These are phyloP conservation scores for Stagonosporopsis cucurbitacearum DNA, from an alignment of 2,329 filamentous ascomycete genomes.

Conservation along the genomic window DNA sequence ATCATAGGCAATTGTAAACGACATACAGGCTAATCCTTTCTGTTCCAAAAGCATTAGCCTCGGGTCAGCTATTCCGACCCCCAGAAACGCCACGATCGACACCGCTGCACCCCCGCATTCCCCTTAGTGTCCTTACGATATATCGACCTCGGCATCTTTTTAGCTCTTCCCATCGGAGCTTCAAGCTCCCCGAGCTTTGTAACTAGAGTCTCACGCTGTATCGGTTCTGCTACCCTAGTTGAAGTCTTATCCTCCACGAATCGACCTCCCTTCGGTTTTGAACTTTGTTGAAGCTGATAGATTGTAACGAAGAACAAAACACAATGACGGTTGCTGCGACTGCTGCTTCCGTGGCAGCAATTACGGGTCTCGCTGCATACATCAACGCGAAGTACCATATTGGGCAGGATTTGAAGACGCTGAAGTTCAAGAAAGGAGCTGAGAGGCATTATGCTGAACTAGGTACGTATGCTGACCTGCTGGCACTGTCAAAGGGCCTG, in stretches of 20 bases:
- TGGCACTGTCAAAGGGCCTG: background rate
- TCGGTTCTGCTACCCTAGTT: background rate
- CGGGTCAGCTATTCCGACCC: slow-evolving; percentile 8
- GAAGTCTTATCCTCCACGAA: background rate
- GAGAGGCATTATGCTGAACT: slow-evolving; percentile 33
- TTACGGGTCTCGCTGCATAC: slow-evolving; percentile 60
- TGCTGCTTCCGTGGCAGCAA: slow-evolving; percentile 39
- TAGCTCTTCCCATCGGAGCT: slow-evolving; percentile 1
- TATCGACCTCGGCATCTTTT: slow-evolving; percentile 32
- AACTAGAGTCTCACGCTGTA: background rate
- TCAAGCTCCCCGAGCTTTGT: background rate
- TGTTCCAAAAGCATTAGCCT: slow-evolving; percentile 1
- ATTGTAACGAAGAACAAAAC: background rate
- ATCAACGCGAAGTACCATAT: slow-evolving; percentile 73
- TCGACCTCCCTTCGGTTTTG: background rate
- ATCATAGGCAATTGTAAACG: background rate
- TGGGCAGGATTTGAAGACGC: slow-evolving; percentile 61
- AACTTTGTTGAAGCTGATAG: background rate
- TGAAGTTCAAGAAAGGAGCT: slow-evolving; percentile 54
- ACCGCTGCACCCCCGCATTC: slow-evolving; percentile 23
- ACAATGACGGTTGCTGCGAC: slow-evolving; percentile 30
- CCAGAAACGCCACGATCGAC: slow-evolving; percentile 15
- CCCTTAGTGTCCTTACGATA: slow-evolving; percentile 13
- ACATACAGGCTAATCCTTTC: background rate
- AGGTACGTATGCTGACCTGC: slow-evolving; percentile 34